A percentile compares a stretch with the other conserved stretches of the same genome.
phyloP scores from a whole-genome alignment of 2,329 filamentous ascomycete genomes.

The Emericellopsis cladophorae region DNA sequence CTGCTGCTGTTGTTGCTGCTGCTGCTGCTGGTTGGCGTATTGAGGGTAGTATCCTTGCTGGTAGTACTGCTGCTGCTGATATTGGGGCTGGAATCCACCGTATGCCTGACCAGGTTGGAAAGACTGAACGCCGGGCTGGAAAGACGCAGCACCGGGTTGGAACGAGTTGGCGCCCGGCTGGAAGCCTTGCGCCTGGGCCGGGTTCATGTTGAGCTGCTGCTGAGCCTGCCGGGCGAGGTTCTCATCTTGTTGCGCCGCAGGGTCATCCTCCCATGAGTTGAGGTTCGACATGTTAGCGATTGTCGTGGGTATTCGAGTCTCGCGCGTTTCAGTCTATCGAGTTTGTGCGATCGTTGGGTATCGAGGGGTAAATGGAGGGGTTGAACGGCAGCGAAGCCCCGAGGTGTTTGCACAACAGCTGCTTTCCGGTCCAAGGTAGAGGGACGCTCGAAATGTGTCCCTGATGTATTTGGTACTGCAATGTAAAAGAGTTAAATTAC shows the following conservation, averaged over 20 bases:
- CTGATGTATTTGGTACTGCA: not conserved
- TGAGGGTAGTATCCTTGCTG: slow-evolving; percentile 47
- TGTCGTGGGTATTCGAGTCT: not conserved
- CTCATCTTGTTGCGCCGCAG: slow-evolving; percentile 65
- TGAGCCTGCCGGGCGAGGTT: slow-evolving; percentile 65
- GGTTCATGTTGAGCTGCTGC: slow-evolving; percentile 63
- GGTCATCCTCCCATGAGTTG: slow-evolving; percentile 91
- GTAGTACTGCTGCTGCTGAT: slow-evolving; percentile 37
- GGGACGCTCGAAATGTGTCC: not conserved
- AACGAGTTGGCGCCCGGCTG: slow-evolving; percentile 59
- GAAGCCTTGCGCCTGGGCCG: slow-evolving; percentile 44
- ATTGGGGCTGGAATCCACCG: slow-evolving; percentile 36
- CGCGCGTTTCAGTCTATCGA: not conserved
- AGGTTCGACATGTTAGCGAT: slow-evolving; percentile 62
- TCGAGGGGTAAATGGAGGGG: not conserved
- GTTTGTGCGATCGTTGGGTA: not conserved
- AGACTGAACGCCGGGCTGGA: slow-evolving; percentile 57
- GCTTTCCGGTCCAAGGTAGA: not conserved
- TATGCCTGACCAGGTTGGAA: slow-evolving; percentile 65
- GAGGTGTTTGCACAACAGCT: not conserved
- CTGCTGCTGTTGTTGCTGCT: slow-evolving; percentile 33
- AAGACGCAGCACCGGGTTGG: slow-evolving; percentile 47
- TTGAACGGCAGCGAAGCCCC: too few species aligned
- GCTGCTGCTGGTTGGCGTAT: slow-evolving; percentile 32
- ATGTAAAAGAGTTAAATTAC: not conserved